These are phyloP conservation scores for Papiliotrema flavescens DNA, from an alignment of 1,284 basidiomycete species.

Conservation along the genomic window DNA sequence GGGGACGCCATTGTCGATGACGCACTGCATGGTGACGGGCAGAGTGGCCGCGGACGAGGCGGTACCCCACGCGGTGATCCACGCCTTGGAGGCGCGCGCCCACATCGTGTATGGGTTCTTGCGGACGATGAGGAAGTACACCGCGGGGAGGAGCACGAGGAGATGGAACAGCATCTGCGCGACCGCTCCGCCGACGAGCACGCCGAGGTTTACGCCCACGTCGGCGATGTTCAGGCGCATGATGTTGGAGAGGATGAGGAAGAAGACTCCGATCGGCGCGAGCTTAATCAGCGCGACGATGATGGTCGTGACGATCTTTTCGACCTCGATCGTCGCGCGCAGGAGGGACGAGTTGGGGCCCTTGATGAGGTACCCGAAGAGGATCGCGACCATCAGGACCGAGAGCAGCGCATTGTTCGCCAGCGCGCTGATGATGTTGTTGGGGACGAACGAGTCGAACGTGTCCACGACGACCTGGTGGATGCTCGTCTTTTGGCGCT, in stretches of 20 bases:
- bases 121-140: neutral
- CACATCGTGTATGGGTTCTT: slow-evolving; percentile 1
- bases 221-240: slow-evolving; percentile 2
- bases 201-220: neutral
- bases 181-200: neutral
- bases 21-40: slow-evolving; percentile 4
- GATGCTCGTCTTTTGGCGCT: slow-evolving; percentile 85
- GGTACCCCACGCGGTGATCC: slow-evolving; percentile 5
- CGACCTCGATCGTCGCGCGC: neutral
- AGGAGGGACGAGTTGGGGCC: neutral
- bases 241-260: slow-evolving; percentile 3
- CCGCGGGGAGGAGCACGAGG: neutral
- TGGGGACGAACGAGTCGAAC: slow-evolving; percentile 2
- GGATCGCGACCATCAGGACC: slow-evolving; percentile 1
- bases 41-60: slow-evolving; percentile 4
- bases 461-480: slow-evolving; percentile 51
- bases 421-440: neutral
- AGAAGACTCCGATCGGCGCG: slow-evolving; percentile 3
- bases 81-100: neutral
- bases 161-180: neutral
- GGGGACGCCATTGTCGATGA: neutral
- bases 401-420: neutral
- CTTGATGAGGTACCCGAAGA: neutral
- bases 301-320: slow-evolving; percentile 2
- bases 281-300: neutral